Evolutionary conservation across 371 early-diverging fungal species (phyloP).

Genomic region (Lichtheimia ornata): DNA sequence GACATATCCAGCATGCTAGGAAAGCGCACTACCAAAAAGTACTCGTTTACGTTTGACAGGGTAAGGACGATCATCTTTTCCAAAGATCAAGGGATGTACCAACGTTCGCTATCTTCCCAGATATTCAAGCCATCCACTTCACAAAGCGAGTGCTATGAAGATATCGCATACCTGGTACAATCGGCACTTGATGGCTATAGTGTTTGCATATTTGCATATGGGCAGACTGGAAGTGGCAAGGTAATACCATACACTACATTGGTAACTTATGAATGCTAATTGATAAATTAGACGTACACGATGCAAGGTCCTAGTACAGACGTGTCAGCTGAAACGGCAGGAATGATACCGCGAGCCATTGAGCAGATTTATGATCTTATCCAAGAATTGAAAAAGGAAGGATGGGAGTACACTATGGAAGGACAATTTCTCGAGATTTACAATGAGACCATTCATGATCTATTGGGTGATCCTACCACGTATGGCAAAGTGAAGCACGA

Average conservation of each 20-base stretch:
- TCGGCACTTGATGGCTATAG: constrained; percentile 97
- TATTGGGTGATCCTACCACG: constrained; percentile 39
- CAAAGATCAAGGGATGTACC: neutral
- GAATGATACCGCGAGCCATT: constrained; percentile 92
- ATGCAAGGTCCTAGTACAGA: constrained; percentile 73
- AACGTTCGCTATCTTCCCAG: neutral
- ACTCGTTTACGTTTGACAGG: constrained; percentile 83
- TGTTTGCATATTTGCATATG: constrained; percentile 98
- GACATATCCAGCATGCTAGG: constrained; percentile 37
- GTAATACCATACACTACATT: constrained; percentile 4
- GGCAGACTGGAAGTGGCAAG: constrained; percentile 99
- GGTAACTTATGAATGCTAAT: neutral
- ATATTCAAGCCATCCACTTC: constrained; percentile 75
- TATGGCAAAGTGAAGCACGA: constrained; percentile 72
- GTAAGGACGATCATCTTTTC: constrained; percentile 11
- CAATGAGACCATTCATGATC: constrained; percentile 89
- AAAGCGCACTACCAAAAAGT: constrained; percentile 43
- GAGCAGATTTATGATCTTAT: constrained; percentile 84
- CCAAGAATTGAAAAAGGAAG: constrained; percentile 70
- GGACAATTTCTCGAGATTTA: constrained; percentile 93
- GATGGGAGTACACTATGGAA: constrained; percentile 86
- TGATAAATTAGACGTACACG: constrained; percentile 57
- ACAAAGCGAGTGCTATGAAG: constrained; percentile 91
- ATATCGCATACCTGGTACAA: constrained; percentile 94
- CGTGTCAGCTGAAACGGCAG: constrained; percentile 43